A percentile compares a stretch with the other conserved stretches of the same genome.
Evolutionary conservation across 768 basidiomycete species (phyloP).

Genomic region (Trametes coccinea): DNA sequence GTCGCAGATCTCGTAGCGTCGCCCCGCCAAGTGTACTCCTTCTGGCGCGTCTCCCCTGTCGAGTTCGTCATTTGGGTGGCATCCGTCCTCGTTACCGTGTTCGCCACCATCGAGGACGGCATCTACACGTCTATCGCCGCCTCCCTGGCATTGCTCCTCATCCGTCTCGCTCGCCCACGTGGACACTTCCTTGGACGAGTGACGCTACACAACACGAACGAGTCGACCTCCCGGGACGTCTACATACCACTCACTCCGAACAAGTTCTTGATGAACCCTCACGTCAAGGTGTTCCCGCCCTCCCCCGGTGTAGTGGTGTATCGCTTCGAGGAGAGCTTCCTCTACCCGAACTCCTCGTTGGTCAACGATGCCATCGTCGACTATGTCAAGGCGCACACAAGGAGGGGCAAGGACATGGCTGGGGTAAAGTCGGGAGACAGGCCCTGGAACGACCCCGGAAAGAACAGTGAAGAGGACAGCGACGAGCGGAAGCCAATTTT

Average conservation of each 20-base stretch:
- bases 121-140: constrained; percentile 81
- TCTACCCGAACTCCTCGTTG: constrained; percentile 76
- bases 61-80: constrained; percentile 89
- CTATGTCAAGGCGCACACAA: constrained; percentile 74
- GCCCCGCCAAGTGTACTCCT: constrained; percentile 77
- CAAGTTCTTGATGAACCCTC: constrained; percentile 63
- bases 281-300: constrained; percentile 73
- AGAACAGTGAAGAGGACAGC: constrained; percentile 46
- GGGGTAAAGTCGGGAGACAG: constrained; percentile 67
- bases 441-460: constrained; percentile 93
- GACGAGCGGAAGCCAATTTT: constrained; percentile 59
- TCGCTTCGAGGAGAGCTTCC: constrained; percentile 85
- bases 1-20: constrained; percentile 85
- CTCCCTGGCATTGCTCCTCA: constrained; percentile 79
- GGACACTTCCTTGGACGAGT: constrained; percentile 90
- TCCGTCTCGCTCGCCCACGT: constrained; percentile 84
- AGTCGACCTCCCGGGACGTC: constrained; percentile 61
- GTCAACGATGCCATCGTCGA: constrained; percentile 74
- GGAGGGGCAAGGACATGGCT: constrained; percentile 71
- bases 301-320: constrained; percentile 87
- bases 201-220: constrained; percentile 33
- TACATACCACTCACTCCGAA: constrained; percentile 73
- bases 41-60: constrained; percentile 90
- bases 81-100: constrained; percentile 84
- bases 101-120: constrained; percentile 88